Base-by-base conservation (phyloP, 768 basidiomycete species). In the Rhodotorula taiwanensis region DNA sequence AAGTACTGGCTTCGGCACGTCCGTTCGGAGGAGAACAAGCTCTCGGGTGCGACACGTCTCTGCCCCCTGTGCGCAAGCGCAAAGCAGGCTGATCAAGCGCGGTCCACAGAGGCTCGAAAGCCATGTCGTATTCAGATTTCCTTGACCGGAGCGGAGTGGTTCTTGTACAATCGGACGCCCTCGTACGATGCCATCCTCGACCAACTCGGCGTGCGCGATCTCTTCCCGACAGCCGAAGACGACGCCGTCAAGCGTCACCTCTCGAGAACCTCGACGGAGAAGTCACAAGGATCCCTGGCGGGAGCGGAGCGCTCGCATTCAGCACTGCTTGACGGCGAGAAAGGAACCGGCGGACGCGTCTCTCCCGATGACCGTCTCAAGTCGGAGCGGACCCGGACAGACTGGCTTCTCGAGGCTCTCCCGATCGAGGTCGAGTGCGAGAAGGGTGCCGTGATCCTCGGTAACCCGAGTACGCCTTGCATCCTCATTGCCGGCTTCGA, bases 71-170 rank as follows among this genome's bases (percentile, higher is more conserved):
- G 21, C 60, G 80, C 79, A 75, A 45, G 77, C 2, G n/a, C 14
- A 16, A 13, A 25, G 30, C n/a, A n/a, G n/a, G 21, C 20, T 34
- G 3, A 18, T 4, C 0, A 14, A 9, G 31, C 41, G 4, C 10
- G 8, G 10, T 20, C 9, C 16, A 18, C 60, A 55, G 60, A 79
- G 68, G 73, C 73, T 49, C 71, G 74, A 1, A 79, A 82, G 60
- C 83, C 86, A 20, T 94, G 90, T 71, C 85, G 94, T 43, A 83
- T 97, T 34, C 85, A 88, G 58, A 73, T 92, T 33, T 84, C 84
- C 11, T 71, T 88, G 5, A 83, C 93, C 70, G 94, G 94, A 23
- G 79, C 92, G 48, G 92, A 98, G 75, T 92, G 89, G 86, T 89
- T 89, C 74, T 71, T 98, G 45, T 95, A 89, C 76, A 98, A 97